Percentiles rank a stretch among this genome's conserved stretches.
phyloP scores from a whole-genome alignment of 148 eudicot species.

The Cornus controversa region DNA sequence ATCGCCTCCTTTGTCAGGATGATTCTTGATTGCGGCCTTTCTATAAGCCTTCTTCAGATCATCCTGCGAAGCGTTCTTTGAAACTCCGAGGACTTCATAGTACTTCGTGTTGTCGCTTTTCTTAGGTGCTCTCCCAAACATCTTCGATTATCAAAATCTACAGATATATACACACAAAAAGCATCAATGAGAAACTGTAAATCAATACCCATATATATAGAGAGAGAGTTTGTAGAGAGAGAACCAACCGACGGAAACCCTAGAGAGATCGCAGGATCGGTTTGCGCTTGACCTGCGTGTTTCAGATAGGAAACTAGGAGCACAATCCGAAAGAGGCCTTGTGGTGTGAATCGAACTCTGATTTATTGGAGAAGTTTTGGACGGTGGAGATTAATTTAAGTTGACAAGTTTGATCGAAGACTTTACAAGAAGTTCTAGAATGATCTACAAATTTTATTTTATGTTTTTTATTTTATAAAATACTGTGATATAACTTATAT shows the following conservation, averaged over 20 bases:
- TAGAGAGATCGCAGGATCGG: not conserved
- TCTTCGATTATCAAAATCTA: constrained; percentile 22
- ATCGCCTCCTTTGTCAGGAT: constrained; percentile 58
- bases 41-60: constrained; percentile 55
- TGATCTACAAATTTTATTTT: too few relatives aligned
- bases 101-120: constrained; percentile 50
- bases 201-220: not conserved
- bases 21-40: constrained; percentile 54
- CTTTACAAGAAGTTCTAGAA: not conserved
- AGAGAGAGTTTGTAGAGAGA: not conserved
- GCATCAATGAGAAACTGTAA: not conserved
- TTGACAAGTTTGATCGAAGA: not conserved
- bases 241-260: constrained; percentile 9
- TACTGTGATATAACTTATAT: too few relatives aligned
- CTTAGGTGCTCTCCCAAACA: constrained; percentile 55
- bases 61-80: constrained; percentile 44
- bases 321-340: not conserved
- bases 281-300: not conserved
- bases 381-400: constrained; percentile 8
- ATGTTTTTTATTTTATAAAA: too few relatives aligned
- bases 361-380: not conserved
- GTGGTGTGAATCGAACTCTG: not conserved
- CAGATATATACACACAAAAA: not conserved
- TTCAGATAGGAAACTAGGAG: not conserved
- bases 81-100: constrained; percentile 43